phyloP scores from a whole-genome alignment of 164 flowering plant species.

The Tinospora cordifolia region DNA sequence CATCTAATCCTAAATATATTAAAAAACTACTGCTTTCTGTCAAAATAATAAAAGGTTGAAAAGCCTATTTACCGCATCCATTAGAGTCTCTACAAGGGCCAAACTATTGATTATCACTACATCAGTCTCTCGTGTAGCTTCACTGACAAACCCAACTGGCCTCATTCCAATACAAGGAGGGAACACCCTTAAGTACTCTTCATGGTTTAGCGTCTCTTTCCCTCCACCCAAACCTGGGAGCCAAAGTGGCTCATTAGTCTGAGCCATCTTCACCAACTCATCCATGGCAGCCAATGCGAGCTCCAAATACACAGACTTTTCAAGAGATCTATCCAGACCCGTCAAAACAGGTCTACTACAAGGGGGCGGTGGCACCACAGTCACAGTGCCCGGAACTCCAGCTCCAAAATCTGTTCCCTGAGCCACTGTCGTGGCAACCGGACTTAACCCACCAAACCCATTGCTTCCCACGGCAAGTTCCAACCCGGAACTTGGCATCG shows the following conservation, averaged over 20 bases:
- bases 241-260: conserved; percentile 80
- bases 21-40: not conserved
- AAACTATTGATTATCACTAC: conserved; percentile 81
- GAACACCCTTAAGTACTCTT: conserved; percentile 60
- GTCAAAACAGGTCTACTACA: conserved; percentile 24
- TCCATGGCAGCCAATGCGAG: conserved; percentile 92
- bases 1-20: not conserved
- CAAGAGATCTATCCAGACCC: conserved; percentile 48
- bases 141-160: conserved; percentile 70
- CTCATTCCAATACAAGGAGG: conserved; percentile 70
- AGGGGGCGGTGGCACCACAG: conserved; percentile 31
- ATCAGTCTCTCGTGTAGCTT: conserved; percentile 74
- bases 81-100: conserved; percentile 85
- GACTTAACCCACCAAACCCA: conserved; percentile 42
- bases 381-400: conserved; percentile 30
- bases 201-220: conserved; percentile 54
- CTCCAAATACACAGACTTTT: conserved; percentile 76
- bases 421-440: conserved; percentile 36
- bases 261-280: conserved; percentile 81
- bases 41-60: not conserved
- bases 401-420: conserved; percentile 45
- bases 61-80: conserved; percentile 63
- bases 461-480: conserved; percentile 80
- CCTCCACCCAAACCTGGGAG: conserved; percentile 51
- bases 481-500: conserved; percentile 55